Evolutionary conservation across 805 yeast genomes (phyloP), one percentile per base, ranked within the genome.

Genomic region (Wickerhamiella musiphila): DNA sequence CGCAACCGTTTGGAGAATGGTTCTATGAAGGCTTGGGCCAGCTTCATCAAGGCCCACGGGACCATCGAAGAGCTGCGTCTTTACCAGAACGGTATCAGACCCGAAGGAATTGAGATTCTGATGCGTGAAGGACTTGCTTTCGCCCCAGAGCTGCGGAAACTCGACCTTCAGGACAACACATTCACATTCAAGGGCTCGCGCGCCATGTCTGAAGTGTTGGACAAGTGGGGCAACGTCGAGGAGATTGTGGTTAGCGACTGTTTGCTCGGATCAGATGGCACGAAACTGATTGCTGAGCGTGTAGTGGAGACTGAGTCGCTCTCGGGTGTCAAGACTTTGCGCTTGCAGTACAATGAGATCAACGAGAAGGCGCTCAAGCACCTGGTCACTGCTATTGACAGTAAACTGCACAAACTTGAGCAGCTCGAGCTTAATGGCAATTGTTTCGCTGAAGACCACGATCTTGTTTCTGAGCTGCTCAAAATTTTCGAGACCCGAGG

Each of bases 81-180:
- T 43, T 86, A 82, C 51, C 99, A 90, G 60, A 90, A 90, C 54
- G 99, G 99, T 51, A 90, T 90, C 42, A 73, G 99, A 57, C 96
- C 93, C 34, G 73, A 70, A 35, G 99, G 99, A 45, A 73, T 86
- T 35, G 68, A 75, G 40, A 72, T 67, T 43, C 65, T 86, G 48
- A 63, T 86, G 43, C 57, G 60, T 13, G 66, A 75, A 33, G 96
- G 95, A 35, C 67, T 90, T 47, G 54, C 66, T 27, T 52, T 62
- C 39, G 72, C 78, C 51, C 60, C 62, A 18, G 57, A 66, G 16
- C 65, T 90, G 45, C 63, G 70, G 44, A 68, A 67, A 24, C 57
- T 90, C 25, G 96, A 90, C 57, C 62, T 90, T 43, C 95, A 90
- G 60, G 99, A 90, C 55, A 90, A 90, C 56, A 90, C 99, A 6